Percentiles rank a stretch among this genome's conserved stretches.
Conservation (phyloP, 192 early-diverging fungal genomes). For the Backusella tarrabulga region DNA sequence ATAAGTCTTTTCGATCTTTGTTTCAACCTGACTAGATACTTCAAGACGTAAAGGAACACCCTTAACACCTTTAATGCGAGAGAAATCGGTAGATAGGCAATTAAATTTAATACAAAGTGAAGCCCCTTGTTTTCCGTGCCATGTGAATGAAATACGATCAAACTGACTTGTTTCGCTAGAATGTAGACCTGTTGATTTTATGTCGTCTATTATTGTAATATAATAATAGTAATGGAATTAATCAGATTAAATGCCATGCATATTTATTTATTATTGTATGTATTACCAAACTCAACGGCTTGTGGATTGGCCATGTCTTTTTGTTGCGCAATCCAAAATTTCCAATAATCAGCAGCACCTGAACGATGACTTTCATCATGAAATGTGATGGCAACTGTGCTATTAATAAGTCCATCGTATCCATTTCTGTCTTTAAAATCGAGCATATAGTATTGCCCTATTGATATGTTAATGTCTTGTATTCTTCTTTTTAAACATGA, state of each 20-base stretch:
- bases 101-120: constrained; percentile 69
- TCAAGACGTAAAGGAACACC: constrained; percentile 67
- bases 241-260: not conserved
- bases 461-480: not conserved
- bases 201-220: not conserved
- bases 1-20: constrained; percentile 52
- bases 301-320: constrained; percentile 50
- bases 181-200: constrained; percentile 41
- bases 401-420: constrained; percentile 49
- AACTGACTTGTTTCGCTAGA: constrained; percentile 57
- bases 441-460: constrained; percentile 61
- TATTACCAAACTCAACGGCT: constrained; percentile 63
- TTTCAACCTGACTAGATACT: constrained; percentile 34
- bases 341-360: constrained; percentile 65
- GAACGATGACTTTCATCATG: constrained; percentile 69
- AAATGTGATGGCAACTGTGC: constrained; percentile 63
- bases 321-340: constrained; percentile 75
- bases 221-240: not conserved
- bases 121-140: constrained; percentile 64
- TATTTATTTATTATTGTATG: not conserved
- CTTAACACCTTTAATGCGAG: constrained; percentile 79
- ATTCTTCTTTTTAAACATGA: not conserved
- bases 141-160: constrained; percentile 69
- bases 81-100: constrained; percentile 79
- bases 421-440: constrained; percentile 48